Base-by-base conservation (phyloP, 2,329 filamentous ascomycete genomes). In the Aspergillus ruber region DNA sequence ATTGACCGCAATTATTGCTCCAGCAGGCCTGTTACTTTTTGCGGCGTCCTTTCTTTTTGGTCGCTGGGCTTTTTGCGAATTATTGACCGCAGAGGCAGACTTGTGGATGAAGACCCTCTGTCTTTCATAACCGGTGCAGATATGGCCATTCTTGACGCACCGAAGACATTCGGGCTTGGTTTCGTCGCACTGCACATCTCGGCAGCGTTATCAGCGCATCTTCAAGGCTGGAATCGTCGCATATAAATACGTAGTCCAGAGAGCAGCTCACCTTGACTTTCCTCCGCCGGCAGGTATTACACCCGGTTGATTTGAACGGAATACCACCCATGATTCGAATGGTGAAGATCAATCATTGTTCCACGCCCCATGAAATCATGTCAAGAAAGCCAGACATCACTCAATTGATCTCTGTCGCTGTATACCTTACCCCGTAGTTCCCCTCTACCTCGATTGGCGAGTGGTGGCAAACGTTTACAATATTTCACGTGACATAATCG, bases 81-180 rank as follows among this genome's bases (percentile, higher is more conserved):
- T 12, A 10, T 46, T 12, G 10, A 33, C 44, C 32, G 43, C 47
- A 15, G 50, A 50, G 35, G 44, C 45, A 23, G 50, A 50, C 3
- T 49, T 49, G 21, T 54, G 48, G 44, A 57, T 49, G 25, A 56
- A 58, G 10, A 49, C 42, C 36, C 25, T 47, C 35, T 47, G 49
- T 18, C 48, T 50, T 21, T 51, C 50, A 44, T 56, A 58, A 8
- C 52, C 54, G n/a, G 47, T 50, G 46, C 53, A 58, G 41, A 54
- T 23, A 47, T 57, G 56, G 48, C 56, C 52, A 23, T 58, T 55
- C 13, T 56, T 56, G 46, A 59, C 49, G 45, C 57, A 62, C 20
- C 53, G 48, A 36, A 52, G 42, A 42, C 52, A 60, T 46, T 60
- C 42, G 15, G 48, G 54, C 44, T 50, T 58, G 27, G 50, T 47